phyloP scores from a whole-genome alignment of 805 yeast species.

The Ogataea methanolica region DNA sequence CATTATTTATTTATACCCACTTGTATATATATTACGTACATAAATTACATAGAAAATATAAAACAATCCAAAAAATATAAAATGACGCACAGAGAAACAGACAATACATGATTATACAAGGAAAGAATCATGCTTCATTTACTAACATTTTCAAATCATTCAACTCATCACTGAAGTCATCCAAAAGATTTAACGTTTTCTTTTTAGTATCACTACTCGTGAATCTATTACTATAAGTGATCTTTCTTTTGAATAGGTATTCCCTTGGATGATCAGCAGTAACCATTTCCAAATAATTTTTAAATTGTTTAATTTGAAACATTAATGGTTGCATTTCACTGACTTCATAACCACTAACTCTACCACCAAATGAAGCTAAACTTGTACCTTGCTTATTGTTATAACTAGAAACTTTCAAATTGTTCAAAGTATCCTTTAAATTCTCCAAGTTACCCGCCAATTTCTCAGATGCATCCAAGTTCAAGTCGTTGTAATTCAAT shows the following conservation, averaged over 20 bases:
- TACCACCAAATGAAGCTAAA: conserved; percentile 9
- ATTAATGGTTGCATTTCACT: conserved; percentile 34
- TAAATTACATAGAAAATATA: no score
- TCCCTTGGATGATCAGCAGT: conserved; percentile 32
- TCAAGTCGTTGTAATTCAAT: conserved; percentile 9
- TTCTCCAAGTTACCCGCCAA: conserved; percentile 24
- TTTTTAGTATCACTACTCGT: background rate
- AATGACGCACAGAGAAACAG: no score
- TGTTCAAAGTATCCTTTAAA: conserved; percentile 27
- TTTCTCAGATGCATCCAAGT: conserved; percentile 10
- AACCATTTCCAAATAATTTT: conserved; percentile 28
- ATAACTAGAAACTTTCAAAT: conserved; percentile 21
- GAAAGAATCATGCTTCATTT: no score
- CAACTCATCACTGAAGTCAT: conserved; percentile 23
- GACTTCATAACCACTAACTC: conserved; percentile 9
- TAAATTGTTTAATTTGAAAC: conserved; percentile 30
- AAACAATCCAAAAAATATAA: no score
- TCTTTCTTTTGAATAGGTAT: conserved; percentile 25
- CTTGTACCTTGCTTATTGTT: conserved; percentile 10
- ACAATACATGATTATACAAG: no score
- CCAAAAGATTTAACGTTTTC: conserved; percentile 20
- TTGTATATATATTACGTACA: no score
- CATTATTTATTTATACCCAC: no score
- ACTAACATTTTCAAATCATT: background rate
- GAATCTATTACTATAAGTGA: conserved; percentile 14